Percentiles rank a stretch among this genome's conserved stretches.
Conservation (phyloP, 495 filamentous ascomycete species). For the Podospora conica region DNA sequence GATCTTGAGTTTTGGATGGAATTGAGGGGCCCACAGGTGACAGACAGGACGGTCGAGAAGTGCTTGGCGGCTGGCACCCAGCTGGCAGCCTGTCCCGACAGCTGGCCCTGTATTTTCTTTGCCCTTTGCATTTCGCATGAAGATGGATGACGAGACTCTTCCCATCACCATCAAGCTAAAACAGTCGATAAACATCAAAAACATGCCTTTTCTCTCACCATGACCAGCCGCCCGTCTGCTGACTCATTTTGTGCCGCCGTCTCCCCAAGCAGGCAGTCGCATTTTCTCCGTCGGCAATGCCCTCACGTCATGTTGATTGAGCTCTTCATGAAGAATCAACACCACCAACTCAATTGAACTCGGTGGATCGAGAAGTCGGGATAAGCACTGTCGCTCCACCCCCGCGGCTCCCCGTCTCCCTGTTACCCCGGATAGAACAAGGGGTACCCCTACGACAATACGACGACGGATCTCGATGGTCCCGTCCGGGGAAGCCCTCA, state of each 20-base stretch:
- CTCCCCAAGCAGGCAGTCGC: neutral
- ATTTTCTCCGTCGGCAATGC: neutral
- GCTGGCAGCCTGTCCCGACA: neutral
- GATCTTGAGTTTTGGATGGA: conserved; percentile 8
- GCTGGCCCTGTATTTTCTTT: neutral
- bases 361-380: neutral
- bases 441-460: neutral
- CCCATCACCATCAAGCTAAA: neutral
- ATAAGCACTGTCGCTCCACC: neutral
- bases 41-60: neutral
- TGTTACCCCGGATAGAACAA: neutral
- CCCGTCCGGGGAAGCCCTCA: neutral
- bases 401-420: neutral
- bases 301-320: neutral
- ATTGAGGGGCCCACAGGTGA: neutral
- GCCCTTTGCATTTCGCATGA: neutral
- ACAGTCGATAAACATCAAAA: neutral
- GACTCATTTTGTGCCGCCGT: neutral
- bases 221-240: neutral
- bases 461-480: neutral
- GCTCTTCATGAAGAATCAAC: neutral
- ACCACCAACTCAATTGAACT: neutral
- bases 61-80: neutral
- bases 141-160: neutral
- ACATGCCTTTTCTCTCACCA: neutral